Evolutionary conservation across 305 asterid genomes (phyloP).

Genomic region (Caryopteris hybrid): DNA sequence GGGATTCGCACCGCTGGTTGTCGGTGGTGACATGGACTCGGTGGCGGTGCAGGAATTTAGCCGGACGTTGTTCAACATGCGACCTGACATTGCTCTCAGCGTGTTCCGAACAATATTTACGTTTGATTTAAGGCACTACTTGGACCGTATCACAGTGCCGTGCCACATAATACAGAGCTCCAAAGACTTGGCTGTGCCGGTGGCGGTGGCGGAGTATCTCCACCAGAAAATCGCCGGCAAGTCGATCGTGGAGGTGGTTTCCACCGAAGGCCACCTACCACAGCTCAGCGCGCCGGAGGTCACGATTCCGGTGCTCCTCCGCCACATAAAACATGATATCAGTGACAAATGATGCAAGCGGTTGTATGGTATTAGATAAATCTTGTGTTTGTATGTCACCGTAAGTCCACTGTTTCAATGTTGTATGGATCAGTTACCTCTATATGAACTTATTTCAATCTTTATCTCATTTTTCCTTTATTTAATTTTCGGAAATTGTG

Average conservation of each 20-base stretch:
- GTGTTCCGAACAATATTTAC: slow-evolving; percentile 44
- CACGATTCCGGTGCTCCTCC: slow-evolving; percentile 50
- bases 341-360: slow-evolving; percentile 8
- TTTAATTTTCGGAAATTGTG: too few species aligned
- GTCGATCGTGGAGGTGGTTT: slow-evolving; percentile 56
- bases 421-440: too few species aligned
- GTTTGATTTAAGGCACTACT: slow-evolving; percentile 39
- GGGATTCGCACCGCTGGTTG: slow-evolving; percentile 58
- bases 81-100: slow-evolving; percentile 73
- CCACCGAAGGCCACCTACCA: slow-evolving; percentile 77
- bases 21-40: slow-evolving; percentile 69
- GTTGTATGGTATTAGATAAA: too few species aligned
- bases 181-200: slow-evolving; percentile 67
- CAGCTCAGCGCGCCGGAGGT: slow-evolving; percentile 68
- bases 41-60: slow-evolving; percentile 72
- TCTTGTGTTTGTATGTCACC: too few species aligned
- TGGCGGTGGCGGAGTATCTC: slow-evolving; percentile 62
- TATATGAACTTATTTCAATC: too few species aligned
- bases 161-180: slow-evolving; percentile 76
- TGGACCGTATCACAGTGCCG: slow-evolving; percentile 49
- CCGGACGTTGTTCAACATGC: slow-evolving; percentile 66
- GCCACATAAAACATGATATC: slow-evolving; percentile 52
- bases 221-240: slow-evolving; percentile 58
- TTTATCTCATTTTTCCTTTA: too few species aligned
- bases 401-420: too few species aligned